These are phyloP conservation scores for Xylariales sp. DNA, from an alignment of 2,329 filamentous ascomycete genomes.

Conservation along the genomic window DNA sequence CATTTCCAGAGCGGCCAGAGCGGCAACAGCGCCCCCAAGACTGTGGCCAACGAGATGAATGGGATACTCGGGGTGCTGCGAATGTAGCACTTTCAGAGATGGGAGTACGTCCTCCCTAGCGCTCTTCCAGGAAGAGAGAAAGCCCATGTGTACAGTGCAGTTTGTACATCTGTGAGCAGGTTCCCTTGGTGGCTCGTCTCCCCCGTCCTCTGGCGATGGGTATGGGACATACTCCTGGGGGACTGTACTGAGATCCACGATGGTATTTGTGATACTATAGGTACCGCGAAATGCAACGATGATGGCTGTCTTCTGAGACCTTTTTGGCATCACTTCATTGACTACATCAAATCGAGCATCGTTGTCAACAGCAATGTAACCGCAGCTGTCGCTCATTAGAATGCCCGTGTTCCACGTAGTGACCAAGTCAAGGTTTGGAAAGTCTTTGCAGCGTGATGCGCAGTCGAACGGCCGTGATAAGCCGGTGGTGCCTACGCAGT, in stretches of 20 bases:
- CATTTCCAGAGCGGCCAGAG: constrained; percentile 80
- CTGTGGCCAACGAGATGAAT: constrained; percentile 85
- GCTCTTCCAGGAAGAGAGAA: constrained; percentile 78
- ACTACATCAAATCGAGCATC: constrained; percentile 18
- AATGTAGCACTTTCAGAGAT: constrained; percentile 54
- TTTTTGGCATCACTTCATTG: constrained; percentile 5
- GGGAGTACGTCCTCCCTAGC: constrained; percentile 68
- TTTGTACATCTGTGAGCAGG: constrained; percentile 64
- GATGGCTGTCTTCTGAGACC: constrained; percentile 42
- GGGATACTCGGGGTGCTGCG: constrained; percentile 64
- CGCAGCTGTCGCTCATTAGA: constrained; percentile 84
- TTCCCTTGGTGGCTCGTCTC: constrained; percentile 25
- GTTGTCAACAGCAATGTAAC: constrained; percentile 89
- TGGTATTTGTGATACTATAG: constrained; percentile 87
- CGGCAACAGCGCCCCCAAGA: constrained; percentile 86
- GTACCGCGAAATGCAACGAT: constrained; percentile 90
- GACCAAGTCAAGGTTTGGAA: constrained; percentile 73
- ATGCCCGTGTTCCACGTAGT: constrained; percentile 88
- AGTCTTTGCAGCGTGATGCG: constrained; percentile 79
- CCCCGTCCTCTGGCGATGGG: constrained; percentile 49
- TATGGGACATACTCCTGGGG: constrained; percentile 92
- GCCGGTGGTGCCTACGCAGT: constrained; percentile 84
- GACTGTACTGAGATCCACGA: constrained; percentile 83
- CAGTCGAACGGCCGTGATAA: constrained; percentile 81
- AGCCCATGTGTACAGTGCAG: constrained; percentile 91